Base-by-base conservation (phyloP, 441 rosid genomes). In the Croton setiger region DNA sequence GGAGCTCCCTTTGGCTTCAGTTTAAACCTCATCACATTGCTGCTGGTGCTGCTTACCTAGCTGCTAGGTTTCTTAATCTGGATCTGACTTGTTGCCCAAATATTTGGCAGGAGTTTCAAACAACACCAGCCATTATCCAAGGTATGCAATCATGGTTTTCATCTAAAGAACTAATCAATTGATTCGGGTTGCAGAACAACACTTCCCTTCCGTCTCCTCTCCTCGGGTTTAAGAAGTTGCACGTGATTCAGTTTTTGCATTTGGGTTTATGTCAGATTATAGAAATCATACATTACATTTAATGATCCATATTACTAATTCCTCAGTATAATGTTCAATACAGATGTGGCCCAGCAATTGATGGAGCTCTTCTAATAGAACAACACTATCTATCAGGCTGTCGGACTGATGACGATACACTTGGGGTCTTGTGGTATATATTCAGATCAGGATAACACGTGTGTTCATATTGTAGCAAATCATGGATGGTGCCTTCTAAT, bases 1-100 rank as follows among this genome's bases (percentile, higher is more conserved):
- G 93, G 72, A 88, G 91, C 81, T 90, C 96, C 18, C 72, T 90
- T 48, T 90, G 96, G 96, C 91, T 90, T 75, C 96, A 90, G 75
- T 90, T 87, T 76, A 84, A 86, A 67, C 91, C 96, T 57, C 87
- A 82, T 66, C 91, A 90, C 39, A 90, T 90, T 76, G 96, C 96
- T 63, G 96, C 90, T 23, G 96, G 96, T 77, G 96, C 96, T 74
- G 90, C 90, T 20, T 86, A 75, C 75, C 87, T 90, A 56, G 96
- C 96, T 14, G 86, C 93, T 41, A 85, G 80, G 80, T 80, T 84
- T 60, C 78, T 90, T 63, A 84, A 82, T 69, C 61, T 82, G 68
- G 90, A 90, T 76, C 87, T 86, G 64, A 74, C 87, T 23, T 67
- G 78, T 56, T 77, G 82, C 76, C 88, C 81, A 54, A 80, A 79